A percentile compares a stretch with the other conserved stretches of the same genome.
Conservation (phyloP, 495 filamentous ascomycete genomes). For the Xylaria flabelliformis region DNA sequence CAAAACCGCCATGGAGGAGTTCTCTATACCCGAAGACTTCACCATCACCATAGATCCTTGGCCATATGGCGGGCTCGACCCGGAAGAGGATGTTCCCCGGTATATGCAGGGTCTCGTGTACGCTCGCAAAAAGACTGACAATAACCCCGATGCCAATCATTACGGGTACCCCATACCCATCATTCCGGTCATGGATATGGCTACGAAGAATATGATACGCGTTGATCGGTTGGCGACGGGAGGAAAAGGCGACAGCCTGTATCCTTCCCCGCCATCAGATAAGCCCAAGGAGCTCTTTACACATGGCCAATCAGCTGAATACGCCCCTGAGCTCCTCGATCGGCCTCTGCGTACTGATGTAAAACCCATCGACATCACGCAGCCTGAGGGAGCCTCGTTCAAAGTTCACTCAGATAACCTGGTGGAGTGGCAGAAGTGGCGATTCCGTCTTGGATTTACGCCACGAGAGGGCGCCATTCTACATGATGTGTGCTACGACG, state of each 20-base stretch:
- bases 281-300: constrained; percentile 50
- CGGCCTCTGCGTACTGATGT: constrained; percentile 54
- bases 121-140: constrained; percentile 54
- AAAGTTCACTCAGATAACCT: constrained; percentile 52
- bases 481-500: constrained; percentile 74
- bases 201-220: constrained; percentile 56
- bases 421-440: constrained; percentile 75
- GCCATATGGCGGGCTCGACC: constrained; percentile 70
- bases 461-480: constrained; percentile 71
- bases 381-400: constrained; percentile 61
- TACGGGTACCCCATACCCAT: constrained; percentile 63
- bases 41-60: constrained; percentile 72
- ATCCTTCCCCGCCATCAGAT: constrained; percentile 23
- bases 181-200: constrained; percentile 62
- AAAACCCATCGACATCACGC: constrained; percentile 58
- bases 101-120: constrained; percentile 57
- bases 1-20: constrained; percentile 63
- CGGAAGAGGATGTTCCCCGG: constrained; percentile 60
- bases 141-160: constrained; percentile 61
- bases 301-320: constrained; percentile 54
- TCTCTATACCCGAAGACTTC: constrained; percentile 68
- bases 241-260: constrained; percentile 35
- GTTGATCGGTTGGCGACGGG: constrained; percentile 62
- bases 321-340: constrained; percentile 58
- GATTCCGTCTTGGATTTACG: constrained; percentile 76